Percentiles rank a stretch among this genome's conserved stretches.
phyloP scores from a whole-genome alignment of 176 grass and related monocot genomes.

The Oryza australiensis region DNA sequence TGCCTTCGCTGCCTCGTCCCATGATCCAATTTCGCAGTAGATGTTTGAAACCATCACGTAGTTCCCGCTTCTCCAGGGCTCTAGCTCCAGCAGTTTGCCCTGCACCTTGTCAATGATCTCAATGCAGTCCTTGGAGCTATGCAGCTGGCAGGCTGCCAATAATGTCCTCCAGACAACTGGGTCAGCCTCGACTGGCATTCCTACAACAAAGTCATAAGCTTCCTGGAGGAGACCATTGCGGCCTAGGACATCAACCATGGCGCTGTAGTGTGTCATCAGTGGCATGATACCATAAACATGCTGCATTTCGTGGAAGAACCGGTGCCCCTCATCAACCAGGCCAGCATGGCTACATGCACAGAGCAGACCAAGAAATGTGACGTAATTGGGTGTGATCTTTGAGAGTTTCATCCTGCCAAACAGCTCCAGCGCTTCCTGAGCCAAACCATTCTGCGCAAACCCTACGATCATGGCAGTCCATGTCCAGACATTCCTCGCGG shows the following conservation, averaged over 20 bases:
- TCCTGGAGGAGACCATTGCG: slow-evolving; percentile 42
- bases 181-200: slow-evolving; percentile 41
- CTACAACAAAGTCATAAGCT: slow-evolving; percentile 52
- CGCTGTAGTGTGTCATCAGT: slow-evolving; percentile 56
- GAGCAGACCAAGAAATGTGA: slow-evolving; percentile 62
- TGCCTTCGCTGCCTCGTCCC: slow-evolving; percentile 49
- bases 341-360: slow-evolving; percentile 54
- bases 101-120: slow-evolving; percentile 47
- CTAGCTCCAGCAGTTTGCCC: slow-evolving; percentile 46
- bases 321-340: slow-evolving; percentile 39
- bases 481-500: slow-evolving; percentile 49
- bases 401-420: slow-evolving; percentile 47
- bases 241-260: slow-evolving; percentile 69
- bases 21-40: slow-evolving; percentile 46
- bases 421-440: slow-evolving; percentile 31
- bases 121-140: slow-evolving; percentile 47
- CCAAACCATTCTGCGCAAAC: slow-evolving; percentile 53
- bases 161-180: slow-evolving; percentile 58
- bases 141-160: slow-evolving; percentile 53
- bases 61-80: slow-evolving; percentile 53
- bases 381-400: slow-evolving; percentile 39
- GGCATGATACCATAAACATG: slow-evolving; percentile 44
- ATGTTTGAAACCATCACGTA: slow-evolving; percentile 53
- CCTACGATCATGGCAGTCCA: slow-evolving; percentile 66
- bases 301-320: slow-evolving; percentile 56